Evolutionary conservation across 768 basidiomycete species (phyloP).

Genomic region (Hypholoma fasciculare): DNA sequence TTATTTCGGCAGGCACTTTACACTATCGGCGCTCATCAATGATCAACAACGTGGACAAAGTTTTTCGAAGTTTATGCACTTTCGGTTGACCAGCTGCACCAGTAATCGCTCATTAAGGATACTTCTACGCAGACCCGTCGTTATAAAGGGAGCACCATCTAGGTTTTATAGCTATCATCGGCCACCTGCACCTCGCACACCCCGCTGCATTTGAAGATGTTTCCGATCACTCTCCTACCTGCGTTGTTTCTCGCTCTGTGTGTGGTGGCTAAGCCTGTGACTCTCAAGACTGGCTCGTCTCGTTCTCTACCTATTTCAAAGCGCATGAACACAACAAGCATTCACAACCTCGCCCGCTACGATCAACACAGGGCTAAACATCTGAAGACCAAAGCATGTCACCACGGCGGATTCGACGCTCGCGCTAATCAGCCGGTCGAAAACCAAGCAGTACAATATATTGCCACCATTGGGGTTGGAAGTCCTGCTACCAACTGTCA

Average conservation of each 20-base stretch:
- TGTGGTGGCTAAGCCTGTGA: neutral
- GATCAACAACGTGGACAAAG: too few species aligned
- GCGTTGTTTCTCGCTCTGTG: neutral
- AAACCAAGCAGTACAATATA: constrained; percentile 36
- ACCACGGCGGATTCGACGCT: constrained; percentile 26
- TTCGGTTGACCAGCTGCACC: too few species aligned
- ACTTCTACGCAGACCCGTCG: too few species aligned
- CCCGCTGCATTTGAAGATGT: too few species aligned
- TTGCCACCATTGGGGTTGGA: constrained; percentile 49
- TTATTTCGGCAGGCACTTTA: too few species aligned
- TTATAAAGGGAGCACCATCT: too few species aligned
- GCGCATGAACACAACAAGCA: constrained; percentile 16
- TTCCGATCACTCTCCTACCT: too few species aligned
- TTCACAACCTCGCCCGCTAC: constrained; percentile 13
- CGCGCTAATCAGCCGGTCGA: constrained; percentile 23
- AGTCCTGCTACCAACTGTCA: constrained; percentile 49
- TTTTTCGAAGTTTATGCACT: too few species aligned
- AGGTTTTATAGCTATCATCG: too few species aligned
- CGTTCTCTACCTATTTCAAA: constrained; percentile 10
- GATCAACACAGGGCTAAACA: constrained; percentile 14
- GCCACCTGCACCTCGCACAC: too few species aligned
- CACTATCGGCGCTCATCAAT: too few species aligned
- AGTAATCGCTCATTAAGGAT: too few species aligned
- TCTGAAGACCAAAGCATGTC: constrained; percentile 2
- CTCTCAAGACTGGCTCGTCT: neutral